A percentile compares a stretch with the other conserved stretches of the same genome.
Evolutionary conservation across 2,329 filamentous ascomycete species (phyloP).

Genomic region (Calycina marina): DNA sequence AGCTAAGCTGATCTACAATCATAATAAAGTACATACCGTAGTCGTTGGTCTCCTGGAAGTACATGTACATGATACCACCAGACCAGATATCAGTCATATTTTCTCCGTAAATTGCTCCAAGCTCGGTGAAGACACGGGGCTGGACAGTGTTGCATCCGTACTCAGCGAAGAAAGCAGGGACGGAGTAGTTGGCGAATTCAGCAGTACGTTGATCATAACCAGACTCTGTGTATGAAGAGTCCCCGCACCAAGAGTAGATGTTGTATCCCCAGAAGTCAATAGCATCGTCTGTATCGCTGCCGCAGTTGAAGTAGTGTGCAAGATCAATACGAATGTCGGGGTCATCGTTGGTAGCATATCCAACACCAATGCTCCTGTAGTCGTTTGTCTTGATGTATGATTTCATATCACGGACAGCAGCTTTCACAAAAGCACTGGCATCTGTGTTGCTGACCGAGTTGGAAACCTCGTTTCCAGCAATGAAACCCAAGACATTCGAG

Average conservation of each 20-base stretch:
- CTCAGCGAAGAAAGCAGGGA: conserved; percentile 96
- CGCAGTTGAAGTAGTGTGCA: conserved; percentile 91
- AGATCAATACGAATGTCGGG: conserved; percentile 66
- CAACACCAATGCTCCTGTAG: conserved; percentile 71
- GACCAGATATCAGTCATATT: conserved; percentile 83
- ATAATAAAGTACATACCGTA: conserved; percentile 44
- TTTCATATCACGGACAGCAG: conserved; percentile 92
- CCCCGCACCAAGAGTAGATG: conserved; percentile 98
- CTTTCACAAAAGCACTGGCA: conserved; percentile 92
- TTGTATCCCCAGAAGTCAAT: conserved; percentile 99
- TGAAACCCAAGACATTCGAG: conserved; percentile 90
- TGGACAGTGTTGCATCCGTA: conserved; percentile 76
- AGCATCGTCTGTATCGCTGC: conserved; percentile 37
- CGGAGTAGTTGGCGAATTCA: conserved; percentile 79
- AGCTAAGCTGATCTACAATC: conserved; percentile 4
- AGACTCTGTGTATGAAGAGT: conserved; percentile 61
- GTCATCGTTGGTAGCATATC: conserved; percentile 94
- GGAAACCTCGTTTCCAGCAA: conserved; percentile 94
- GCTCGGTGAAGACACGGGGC: conserved; percentile 73
- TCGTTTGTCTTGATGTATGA: conserved; percentile 71
- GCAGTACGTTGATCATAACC: conserved; percentile 71
- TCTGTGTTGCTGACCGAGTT: conserved; percentile 79
- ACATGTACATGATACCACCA: conserved; percentile 98
- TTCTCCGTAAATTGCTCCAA: conserved; percentile 60
- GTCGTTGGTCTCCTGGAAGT: conserved; percentile 81